Base-by-base conservation (phyloP, 1,284 basidiomycete genomes). In the Marasmius oreades region DNA sequence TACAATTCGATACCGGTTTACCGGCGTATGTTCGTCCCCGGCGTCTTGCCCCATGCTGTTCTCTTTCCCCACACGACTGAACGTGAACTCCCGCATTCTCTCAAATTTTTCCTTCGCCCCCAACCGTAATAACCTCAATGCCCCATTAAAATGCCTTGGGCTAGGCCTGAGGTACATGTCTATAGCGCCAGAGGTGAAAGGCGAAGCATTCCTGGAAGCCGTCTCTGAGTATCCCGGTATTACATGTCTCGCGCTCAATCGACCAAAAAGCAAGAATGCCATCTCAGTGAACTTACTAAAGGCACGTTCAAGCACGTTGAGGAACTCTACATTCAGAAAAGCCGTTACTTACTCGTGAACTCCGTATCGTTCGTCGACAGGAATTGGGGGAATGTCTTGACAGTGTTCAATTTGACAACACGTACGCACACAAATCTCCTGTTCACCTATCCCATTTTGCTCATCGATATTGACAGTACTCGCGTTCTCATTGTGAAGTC, bases 181-280 rank as follows among this genome's bases (percentile, higher is more conserved):
- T 26, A 31, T 36, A 14, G 36, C 36, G 23, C 23, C 56, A 12
- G 36, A 52, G 23, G 39, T 45, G 43, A 39, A 23, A 22, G 18
- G 28, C 7, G 67, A 93, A 63, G 87, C 81, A 5, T 88, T 82
- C 67, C 72, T 90, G 34, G 77, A 85, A 64, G 74, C 75, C 16
- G 55, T 78, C 24, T 51, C 67, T 33, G 70, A 71, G 11, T 67
- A 75, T 69, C 79, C 82, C 1, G 86, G 85, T 5, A 74, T 91
- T 53, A 75, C 78, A n/a, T 85, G 79, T 60, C 75, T 91, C 22
- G 80, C 79, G 34, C 79, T 97, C 62, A 93, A 96, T 66, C 79
- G 92, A 55, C 90, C 92, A 3, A 79, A 88, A 62, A 86, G 86
- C 61, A 94, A 88, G 79, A 98, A 98, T 74, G 93, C 95, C 18